Evolutionary conservation across 1,139 yeast genomes (phyloP), one percentile per base, ranked within the genome.

Genomic region (Sugiyamaella castrensis): DNA sequence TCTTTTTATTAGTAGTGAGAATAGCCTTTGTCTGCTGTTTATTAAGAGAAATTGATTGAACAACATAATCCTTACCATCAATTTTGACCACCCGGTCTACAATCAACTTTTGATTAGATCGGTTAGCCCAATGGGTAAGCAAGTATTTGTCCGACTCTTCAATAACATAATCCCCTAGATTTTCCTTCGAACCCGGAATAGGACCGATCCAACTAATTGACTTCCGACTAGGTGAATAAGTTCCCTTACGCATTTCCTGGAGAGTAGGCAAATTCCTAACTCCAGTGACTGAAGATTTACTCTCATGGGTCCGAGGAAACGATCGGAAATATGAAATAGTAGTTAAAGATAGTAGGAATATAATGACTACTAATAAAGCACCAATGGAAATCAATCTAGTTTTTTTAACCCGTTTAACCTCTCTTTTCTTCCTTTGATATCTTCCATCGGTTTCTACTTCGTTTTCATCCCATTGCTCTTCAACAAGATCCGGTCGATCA

Each of bases 1-100:
- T 71, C 30, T 73, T 70, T 10, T 72, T 61, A 58, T 87, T 76
- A 0, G 87, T 75, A 40, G 66, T 66, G 44, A 82, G 64, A 13
- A 83, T 54, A 0, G 81, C 82, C 57, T 70, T 71, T 29, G 71
- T 65, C 54, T 79, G 71, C 56, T 77, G 60, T 8, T 60, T 57
- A 52, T 66, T 66, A 33, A 73, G 51, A 8, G 54, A 55, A 65
- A 69, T 46, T 1, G 55, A 40, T 26, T 47, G 43, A 8, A 70
- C 61, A 2, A 27, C 27, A 46, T 57, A 57, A 10, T 13, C 33
- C 7, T 43, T 29, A 4, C 59, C 67, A 1, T 52, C 53, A 43
- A 53, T 53, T 9, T 47, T 43, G 19, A 62, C 46, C 6, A 37
- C 32, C 1, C 55, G 44, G 27, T 52, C 54, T 10, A 53, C 40